These are phyloP conservation scores for Erysimum cheiranthoides DNA, from an alignment of 345 rosid genomes.

Conservation along the genomic window DNA sequence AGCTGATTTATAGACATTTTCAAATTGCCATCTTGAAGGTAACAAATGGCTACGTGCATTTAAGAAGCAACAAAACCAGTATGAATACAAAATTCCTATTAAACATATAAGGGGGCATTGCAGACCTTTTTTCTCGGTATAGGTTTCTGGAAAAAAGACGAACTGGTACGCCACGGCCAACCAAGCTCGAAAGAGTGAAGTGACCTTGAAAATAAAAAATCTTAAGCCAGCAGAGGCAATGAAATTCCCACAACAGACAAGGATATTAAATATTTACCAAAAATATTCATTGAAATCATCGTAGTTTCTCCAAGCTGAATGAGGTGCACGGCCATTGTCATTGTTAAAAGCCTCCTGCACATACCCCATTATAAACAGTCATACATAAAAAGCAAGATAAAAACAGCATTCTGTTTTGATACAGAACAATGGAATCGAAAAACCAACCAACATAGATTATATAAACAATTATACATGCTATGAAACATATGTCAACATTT, in stretches of 20 bases:
- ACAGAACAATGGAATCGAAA: conserved; percentile 4
- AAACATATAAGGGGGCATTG: conserved; percentile 25
- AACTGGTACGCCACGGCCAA: conserved; percentile 87
- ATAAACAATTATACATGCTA: conserved; percentile 25
- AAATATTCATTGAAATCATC: conserved; percentile 96
- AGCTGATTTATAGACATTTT: conserved; percentile 7
- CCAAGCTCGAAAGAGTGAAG: conserved; percentile 86
- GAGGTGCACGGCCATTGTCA: conserved; percentile 91
- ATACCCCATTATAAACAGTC: conserved; percentile 17
- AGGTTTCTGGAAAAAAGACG: conserved; percentile 80
- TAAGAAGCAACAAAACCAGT: conserved; percentile 21
- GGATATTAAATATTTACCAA: conserved; percentile 58
- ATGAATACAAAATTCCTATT: conserved; percentile 14
- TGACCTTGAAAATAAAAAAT: conserved; percentile 63
- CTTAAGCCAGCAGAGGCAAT: conserved; percentile 37
- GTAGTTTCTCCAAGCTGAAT: conserved; percentile 98
- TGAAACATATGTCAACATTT: conserved; percentile 12
- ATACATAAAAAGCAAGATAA: conserved; percentile 14
- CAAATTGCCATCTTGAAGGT: conserved; percentile 19
- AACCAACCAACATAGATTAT: conserved; percentile 1
- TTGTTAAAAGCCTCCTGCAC: conserved; percentile 89
- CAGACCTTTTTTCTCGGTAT: conserved; percentile 72
- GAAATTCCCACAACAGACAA: conserved; percentile 13
- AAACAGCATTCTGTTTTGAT: conserved; percentile 17
- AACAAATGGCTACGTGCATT: conserved; percentile 19